Evolutionary conservation across 108 stramenopile genomes (phyloP).

Genomic region (Fistulifera pelliculosa): DNA sequence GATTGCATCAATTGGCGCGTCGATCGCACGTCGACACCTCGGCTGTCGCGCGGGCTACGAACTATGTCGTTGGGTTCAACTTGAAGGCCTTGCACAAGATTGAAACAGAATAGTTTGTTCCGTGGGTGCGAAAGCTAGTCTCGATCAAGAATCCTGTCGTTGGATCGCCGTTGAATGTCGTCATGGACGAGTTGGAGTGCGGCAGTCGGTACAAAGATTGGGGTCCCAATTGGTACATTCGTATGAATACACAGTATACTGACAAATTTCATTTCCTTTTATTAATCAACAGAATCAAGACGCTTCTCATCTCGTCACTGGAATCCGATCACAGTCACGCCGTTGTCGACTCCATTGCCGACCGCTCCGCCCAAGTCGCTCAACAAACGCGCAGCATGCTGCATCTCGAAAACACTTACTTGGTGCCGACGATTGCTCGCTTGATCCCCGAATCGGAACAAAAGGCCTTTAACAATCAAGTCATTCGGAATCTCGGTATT

Average conservation of each 20-base stretch:
- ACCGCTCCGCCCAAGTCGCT: constrained; percentile 24
- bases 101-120: constrained; percentile 53
- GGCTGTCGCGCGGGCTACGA: constrained; percentile 16
- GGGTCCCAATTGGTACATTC: constrained; percentile 23
- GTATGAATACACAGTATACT: too few species aligned
- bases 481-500: constrained; percentile 52
- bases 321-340: constrained; percentile 13
- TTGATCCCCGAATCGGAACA: constrained; percentile 52
- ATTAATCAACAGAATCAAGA: not conserved
- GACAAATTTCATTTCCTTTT: too few species aligned
- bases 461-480: constrained; percentile 68
- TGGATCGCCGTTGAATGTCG: constrained; percentile 26
- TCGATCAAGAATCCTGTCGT: constrained; percentile 15
- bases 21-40: constrained; percentile 6
- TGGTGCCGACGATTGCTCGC: constrained; percentile 50
- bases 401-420: constrained; percentile 32
- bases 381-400: constrained; percentile 31
- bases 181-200: constrained; percentile 50
- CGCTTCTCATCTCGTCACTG: not conserved
- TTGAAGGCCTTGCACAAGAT: constrained; percentile 58
- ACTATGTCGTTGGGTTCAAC: constrained; percentile 69
- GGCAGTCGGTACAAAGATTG: constrained; percentile 21
- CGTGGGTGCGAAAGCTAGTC: constrained; percentile 48
- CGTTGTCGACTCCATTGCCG: not conserved
- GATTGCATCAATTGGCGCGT: constrained; percentile 29